phyloP scores from a whole-genome alignment of 2,329 filamentous ascomycete species.

The Aspergillus sclerotialis region DNA sequence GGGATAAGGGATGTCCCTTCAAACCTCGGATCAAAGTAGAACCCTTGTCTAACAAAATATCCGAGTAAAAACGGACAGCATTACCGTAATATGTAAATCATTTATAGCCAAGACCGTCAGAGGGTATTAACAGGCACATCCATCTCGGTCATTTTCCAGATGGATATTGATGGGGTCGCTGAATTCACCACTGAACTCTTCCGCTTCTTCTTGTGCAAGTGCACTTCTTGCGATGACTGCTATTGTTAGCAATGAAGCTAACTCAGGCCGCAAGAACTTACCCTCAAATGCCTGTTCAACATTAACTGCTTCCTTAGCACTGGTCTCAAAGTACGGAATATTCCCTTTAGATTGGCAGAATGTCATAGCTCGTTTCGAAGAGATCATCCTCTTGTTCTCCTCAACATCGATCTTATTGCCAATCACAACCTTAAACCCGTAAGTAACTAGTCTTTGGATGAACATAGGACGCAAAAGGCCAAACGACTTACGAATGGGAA shows the following conservation, averaged over 20 bases:
- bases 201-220: slow-evolving; percentile 90
- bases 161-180: slow-evolving; percentile 98
- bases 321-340: slow-evolving; percentile 98
- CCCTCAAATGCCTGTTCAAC: slow-evolving; percentile 83
- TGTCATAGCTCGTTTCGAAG: slow-evolving; percentile 89
- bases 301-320: slow-evolving; percentile 97
- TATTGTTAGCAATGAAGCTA: slow-evolving; percentile 7
- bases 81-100: slow-evolving; percentile 13
- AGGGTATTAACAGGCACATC: slow-evolving; percentile 73
- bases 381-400: slow-evolving; percentile 95
- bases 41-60: slow-evolving; percentile 1
- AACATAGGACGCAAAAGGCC: not conserved
- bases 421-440: slow-evolving; percentile 64
- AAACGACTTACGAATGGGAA: slow-evolving; percentile 84
- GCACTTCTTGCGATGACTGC: slow-evolving; percentile 93
- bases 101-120: slow-evolving; percentile 19
- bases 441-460: not conserved
- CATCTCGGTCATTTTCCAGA: slow-evolving; percentile 86
- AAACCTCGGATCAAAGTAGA: slow-evolving; percentile 2
- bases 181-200: slow-evolving; percentile 96
- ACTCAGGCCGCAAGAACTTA: slow-evolving; percentile 24
- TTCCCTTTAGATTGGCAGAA: slow-evolving; percentile 97
- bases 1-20: slow-evolving; percentile 5
- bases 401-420: slow-evolving; percentile 99
- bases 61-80: slow-evolving; percentile 9